A percentile compares a stretch with the other conserved stretches of the same genome.
These are phyloP conservation scores for Scleromitrula shiraiana DNA, from an alignment of 2,329 filamentous ascomycete genomes.

Conservation along the genomic window DNA sequence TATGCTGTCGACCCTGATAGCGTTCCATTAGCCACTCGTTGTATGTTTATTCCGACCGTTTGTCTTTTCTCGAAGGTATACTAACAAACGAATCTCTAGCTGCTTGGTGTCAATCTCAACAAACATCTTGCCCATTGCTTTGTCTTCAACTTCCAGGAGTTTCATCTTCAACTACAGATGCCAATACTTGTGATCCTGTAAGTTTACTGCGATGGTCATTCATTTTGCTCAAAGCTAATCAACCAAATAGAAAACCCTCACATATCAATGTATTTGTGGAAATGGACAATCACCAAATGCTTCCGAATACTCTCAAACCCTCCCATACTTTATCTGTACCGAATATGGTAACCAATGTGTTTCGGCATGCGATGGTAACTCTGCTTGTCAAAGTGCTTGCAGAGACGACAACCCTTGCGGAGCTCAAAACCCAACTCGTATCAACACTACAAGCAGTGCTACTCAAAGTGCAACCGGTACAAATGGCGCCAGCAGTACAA, in stretches of 20 bases:
- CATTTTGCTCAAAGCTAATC: background rate
- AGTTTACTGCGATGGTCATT: conserved; percentile 22
- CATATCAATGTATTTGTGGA: conserved; percentile 66
- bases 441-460: conserved; percentile 46
- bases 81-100: conserved; percentile 33
- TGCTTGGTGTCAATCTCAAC: conserved; percentile 59
- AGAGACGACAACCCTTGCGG: conserved; percentile 64
- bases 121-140: conserved; percentile 59
- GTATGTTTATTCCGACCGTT: conserved; percentile 24
- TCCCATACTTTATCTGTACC: conserved; percentile 70
- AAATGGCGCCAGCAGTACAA: conserved; percentile 27
- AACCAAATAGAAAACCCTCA: conserved; percentile 45
- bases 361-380: conserved; percentile 45
- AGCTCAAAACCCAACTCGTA: conserved; percentile 52
- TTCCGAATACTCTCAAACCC: conserved; percentile 67
- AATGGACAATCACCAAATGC: conserved; percentile 61
- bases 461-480: conserved; percentile 34
- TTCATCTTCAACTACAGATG: conserved; percentile 34
- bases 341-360: conserved; percentile 66
- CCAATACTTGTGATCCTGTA: conserved; percentile 64
- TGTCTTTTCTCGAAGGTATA: background rate
- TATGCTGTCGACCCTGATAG: conserved; percentile 55
- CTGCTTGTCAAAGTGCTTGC: conserved; percentile 53
- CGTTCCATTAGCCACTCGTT: conserved; percentile 40
- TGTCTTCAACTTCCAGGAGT: conserved; percentile 52